Percentiles rank a stretch among this genome's conserved stretches.
Evolutionary conservation across 495 filamentous ascomycete genomes (phyloP).

Genomic region (Sporormia fimetaria): DNA sequence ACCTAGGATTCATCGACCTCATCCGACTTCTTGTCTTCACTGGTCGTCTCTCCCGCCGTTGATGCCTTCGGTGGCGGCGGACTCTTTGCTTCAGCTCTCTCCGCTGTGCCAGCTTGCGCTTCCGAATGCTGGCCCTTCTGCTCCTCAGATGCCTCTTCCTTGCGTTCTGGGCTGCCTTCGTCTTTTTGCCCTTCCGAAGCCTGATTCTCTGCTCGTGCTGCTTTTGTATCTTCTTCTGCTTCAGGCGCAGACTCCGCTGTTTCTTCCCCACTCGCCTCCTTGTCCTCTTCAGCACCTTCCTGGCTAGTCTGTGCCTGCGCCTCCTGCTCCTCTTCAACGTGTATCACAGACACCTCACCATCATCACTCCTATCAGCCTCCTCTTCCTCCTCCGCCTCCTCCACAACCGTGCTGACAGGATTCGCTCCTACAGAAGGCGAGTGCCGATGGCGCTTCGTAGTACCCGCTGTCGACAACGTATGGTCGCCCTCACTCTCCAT

Average conservation of each 20-base stretch:
- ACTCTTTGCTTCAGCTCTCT: too few relatives aligned
- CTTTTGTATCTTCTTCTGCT: neutral
- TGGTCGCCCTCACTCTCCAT: conserved; percentile 12
- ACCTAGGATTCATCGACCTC: too few relatives aligned
- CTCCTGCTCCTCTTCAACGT: neutral
- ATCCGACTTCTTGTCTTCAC: too few relatives aligned
- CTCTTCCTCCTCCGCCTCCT: conserved; percentile 28
- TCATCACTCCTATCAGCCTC: conserved; percentile 4
- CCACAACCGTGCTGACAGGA: conserved; percentile 22
- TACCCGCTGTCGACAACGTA: conserved; percentile 12
- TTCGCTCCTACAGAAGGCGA: conserved; percentile 21
- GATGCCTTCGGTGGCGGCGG: too few relatives aligned
- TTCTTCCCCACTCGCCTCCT: too few relatives aligned
- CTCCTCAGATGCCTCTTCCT: neutral
- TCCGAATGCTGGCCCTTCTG: too few relatives aligned
- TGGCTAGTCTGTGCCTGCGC: neutral
- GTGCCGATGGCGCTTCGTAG: conserved; percentile 22
- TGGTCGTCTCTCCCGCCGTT: too few relatives aligned
- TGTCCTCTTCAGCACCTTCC: too few relatives aligned
- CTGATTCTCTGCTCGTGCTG: neutral
- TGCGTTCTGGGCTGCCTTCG: neutral
- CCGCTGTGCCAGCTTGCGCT: too few relatives aligned
- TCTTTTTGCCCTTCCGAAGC: neutral
- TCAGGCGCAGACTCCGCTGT: neutral
- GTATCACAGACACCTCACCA: neutral